Conservation (phyloP, 305 asterid species). For the Fraxinus sp. region DNA sequence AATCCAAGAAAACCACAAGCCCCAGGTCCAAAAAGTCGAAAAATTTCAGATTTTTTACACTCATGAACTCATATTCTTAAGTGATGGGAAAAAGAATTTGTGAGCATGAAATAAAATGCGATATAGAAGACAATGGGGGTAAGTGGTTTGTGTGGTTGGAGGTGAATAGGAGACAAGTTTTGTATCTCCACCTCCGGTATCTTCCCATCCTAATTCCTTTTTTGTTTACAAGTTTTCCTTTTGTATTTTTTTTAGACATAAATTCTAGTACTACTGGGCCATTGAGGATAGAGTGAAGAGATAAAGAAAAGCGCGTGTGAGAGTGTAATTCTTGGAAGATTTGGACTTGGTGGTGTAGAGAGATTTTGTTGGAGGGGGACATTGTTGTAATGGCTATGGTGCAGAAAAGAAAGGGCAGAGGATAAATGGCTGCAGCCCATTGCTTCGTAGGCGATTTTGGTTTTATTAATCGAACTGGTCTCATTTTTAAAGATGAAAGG, state of each 20-base stretch:
- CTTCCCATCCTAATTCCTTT: constrained; percentile 21
- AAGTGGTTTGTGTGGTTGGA: constrained; percentile 37
- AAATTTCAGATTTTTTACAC: constrained; percentile 11
- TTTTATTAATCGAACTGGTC: too few species aligned
- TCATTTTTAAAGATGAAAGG: too few species aligned
- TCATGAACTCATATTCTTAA: background rate
- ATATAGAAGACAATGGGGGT: constrained; percentile 24
- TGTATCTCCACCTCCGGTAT: constrained; percentile 30
- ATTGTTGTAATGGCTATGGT: constrained; percentile 22
- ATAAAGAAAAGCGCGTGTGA: constrained; percentile 14
- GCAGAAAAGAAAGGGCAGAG: constrained; percentile 26
- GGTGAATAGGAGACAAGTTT: constrained; percentile 39
- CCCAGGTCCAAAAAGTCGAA: background rate
- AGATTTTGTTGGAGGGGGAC: constrained; percentile 18
- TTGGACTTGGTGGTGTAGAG: background rate
- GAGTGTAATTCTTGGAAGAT: constrained; percentile 14
- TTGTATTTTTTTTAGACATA: constrained; percentile 20
- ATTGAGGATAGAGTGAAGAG: constrained; percentile 26
- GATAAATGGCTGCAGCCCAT: constrained; percentile 19
- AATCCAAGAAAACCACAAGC: background rate
- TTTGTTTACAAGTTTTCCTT: constrained; percentile 27
- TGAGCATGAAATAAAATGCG: constrained; percentile 17
- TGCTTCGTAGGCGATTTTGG: background rate
- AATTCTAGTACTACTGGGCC: constrained; percentile 33
- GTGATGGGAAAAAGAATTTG: background rate